Percentiles rank a stretch among this genome's conserved stretches.
Conservation (phyloP, 306 rosid species). For the Glycine latifolia region DNA sequence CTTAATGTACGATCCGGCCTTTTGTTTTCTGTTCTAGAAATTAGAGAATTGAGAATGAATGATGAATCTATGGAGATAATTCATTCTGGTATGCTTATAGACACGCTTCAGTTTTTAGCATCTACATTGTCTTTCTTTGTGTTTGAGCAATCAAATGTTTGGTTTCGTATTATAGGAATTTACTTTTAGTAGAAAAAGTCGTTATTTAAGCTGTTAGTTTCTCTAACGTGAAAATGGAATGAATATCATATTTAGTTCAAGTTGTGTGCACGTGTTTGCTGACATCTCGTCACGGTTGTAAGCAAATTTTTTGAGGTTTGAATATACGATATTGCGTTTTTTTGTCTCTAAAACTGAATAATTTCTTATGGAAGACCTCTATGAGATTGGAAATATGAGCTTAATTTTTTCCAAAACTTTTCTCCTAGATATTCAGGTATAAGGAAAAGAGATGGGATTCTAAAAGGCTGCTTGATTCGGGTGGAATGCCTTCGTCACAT, state of each 20-base stretch:
- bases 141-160: neutral
- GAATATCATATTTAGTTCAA: neutral
- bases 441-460: slow-evolving; percentile 95
- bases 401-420: slow-evolving; percentile 41
- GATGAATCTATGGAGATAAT: neutral
- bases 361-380: neutral
- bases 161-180: neutral
- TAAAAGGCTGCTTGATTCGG: slow-evolving; percentile 82
- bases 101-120: neutral
- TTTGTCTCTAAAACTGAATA: slow-evolving; percentile 10
- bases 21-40: neutral
- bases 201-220: slow-evolving; percentile 29
- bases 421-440: slow-evolving; percentile 72
- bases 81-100: too few relatives aligned
- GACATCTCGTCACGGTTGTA: neutral
- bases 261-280: neutral
- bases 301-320: neutral
- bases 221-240: slow-evolving; percentile 1
- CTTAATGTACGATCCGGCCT: neutral
- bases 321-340: neutral
- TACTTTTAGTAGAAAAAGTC: neutral
- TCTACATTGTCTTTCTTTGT: too few relatives aligned
- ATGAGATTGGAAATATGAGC: slow-evolving; percentile 28
- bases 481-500: slow-evolving; percentile 97
- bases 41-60: neutral